These are phyloP conservation scores for Akanthomyces uredinophilus DNA, from an alignment of 2,329 filamentous ascomycete species.

Conservation along the genomic window DNA sequence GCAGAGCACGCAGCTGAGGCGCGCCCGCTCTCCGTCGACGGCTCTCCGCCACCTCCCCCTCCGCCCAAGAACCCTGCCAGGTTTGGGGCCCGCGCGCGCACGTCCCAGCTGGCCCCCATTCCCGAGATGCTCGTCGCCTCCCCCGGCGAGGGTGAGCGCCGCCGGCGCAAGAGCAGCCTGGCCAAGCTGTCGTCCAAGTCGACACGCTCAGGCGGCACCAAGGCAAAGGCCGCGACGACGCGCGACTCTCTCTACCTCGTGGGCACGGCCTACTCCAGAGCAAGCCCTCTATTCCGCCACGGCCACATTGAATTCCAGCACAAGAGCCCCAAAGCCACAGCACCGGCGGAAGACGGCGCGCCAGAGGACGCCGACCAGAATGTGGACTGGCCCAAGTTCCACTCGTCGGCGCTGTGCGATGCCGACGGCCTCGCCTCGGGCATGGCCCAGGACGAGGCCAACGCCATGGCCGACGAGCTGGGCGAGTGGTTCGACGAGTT, in stretches of 20 bases:
- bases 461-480: conserved; percentile 38
- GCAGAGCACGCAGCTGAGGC: background rate
- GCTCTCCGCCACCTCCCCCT: conserved; percentile 8
- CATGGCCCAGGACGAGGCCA: conserved; percentile 39
- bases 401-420: conserved; percentile 57
- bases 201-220: conserved; percentile 1
- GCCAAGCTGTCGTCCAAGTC: conserved; percentile 12
- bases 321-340: background rate
- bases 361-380: conserved; percentile 27
- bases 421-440: conserved; percentile 47
- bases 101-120: conserved; percentile 35
- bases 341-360: background rate
- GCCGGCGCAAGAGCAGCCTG: background rate
- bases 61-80: conserved; percentile 16
- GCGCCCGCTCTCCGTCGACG: background rate
- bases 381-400: conserved; percentile 60
- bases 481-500: conserved; percentile 48
- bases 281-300: conserved; percentile 13
- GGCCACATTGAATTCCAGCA: conserved; percentile 12
- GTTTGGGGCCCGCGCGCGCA: conserved; percentile 14
- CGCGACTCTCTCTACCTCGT: conserved; percentile 11
- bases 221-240: background rate
- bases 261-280: conserved; percentile 9
- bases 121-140: conserved; percentile 31
- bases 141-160: background rate